A percentile compares a stretch with the other conserved stretches of the same genome.
phyloP scores from a whole-genome alignment of 2,329 filamentous ascomycete species.

The Thyridium curvatum region DNA sequence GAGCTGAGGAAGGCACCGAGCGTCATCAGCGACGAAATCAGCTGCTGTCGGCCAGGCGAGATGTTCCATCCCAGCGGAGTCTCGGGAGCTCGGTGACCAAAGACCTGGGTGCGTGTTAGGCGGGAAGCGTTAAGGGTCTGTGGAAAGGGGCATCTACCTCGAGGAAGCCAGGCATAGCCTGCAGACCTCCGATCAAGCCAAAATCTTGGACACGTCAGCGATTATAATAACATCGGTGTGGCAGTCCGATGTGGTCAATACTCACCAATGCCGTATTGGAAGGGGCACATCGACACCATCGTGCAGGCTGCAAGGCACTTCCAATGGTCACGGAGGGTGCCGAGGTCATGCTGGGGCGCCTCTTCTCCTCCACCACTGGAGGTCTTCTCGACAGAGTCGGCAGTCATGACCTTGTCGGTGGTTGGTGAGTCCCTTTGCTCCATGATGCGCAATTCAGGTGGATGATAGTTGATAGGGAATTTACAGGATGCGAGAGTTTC shows the following conservation, averaged over 20 bases:
- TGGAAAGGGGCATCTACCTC: conserved; percentile 17
- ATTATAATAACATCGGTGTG: background rate
- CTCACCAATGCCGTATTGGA: conserved; percentile 38
- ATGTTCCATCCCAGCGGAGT: conserved; percentile 38
- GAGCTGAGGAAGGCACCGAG: conserved; percentile 40
- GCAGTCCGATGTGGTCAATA: too few species aligned
- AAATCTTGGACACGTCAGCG: conserved; percentile 25
- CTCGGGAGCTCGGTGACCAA: conserved; percentile 24
- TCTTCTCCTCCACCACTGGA: too few species aligned
- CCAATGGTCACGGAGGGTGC: conserved; percentile 15
- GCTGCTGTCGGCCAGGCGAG: conserved; percentile 33
- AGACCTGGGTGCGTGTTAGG: conserved; percentile 18
- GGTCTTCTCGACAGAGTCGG: too few species aligned
- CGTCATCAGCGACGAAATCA: conserved; percentile 42
- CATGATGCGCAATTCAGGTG: too few species aligned
- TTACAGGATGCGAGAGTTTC: too few species aligned
- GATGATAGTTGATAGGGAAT: too few species aligned
- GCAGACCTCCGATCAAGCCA: conserved; percentile 41
- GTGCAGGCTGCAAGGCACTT: conserved; percentile 32
- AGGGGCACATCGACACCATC: conserved; percentile 40
- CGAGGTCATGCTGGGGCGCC: too few species aligned
- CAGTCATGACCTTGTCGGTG: too few species aligned
- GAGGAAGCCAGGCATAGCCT: conserved; percentile 44
- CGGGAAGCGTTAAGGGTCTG: background rate
- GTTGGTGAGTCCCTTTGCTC: too few species aligned